Evolutionary conservation across 208 protist species (phyloP).

Genomic region (Crithidia brevicula): DNA sequence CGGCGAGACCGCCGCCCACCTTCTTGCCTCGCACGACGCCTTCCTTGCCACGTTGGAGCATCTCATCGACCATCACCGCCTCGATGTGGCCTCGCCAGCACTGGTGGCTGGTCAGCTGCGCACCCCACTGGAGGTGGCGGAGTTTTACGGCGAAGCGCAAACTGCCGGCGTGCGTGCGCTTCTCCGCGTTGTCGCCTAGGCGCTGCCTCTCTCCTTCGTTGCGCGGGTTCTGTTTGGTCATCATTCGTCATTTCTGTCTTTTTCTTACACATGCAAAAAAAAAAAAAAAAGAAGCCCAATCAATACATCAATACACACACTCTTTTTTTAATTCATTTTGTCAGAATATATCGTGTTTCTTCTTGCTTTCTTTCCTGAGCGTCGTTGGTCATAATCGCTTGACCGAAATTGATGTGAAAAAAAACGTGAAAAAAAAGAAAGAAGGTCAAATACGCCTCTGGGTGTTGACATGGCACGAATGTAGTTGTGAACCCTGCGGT

Average conservation of each 20-base stretch:
- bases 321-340: too few species aligned
- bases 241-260: too few species aligned
- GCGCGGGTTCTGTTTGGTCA: not conserved
- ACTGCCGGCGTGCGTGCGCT: not conserved
- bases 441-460: too few species aligned
- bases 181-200: not conserved
- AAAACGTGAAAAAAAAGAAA: too few species aligned
- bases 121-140: slow-evolving; percentile 34
- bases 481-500: too few species aligned
- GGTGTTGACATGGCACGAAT: too few species aligned
- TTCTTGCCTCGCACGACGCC: slow-evolving; percentile 30
- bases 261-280: not conserved
- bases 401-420: too few species aligned
- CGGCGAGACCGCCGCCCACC: slow-evolving; percentile 37
- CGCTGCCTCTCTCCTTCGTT: not conserved
- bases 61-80: slow-evolving; percentile 14
- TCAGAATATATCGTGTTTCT: too few species aligned
- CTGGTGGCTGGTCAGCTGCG: slow-evolving; percentile 29
- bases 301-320: too few species aligned
- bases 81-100: slow-evolving; percentile 15
- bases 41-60: slow-evolving; percentile 29
- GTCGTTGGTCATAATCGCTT: too few species aligned
- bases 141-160: slow-evolving; percentile 5
- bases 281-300: not conserved
- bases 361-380: too few species aligned